Base-by-base conservation (phyloP, 495 filamentous ascomycete genomes). In the Penicillium diatomitis region DNA sequence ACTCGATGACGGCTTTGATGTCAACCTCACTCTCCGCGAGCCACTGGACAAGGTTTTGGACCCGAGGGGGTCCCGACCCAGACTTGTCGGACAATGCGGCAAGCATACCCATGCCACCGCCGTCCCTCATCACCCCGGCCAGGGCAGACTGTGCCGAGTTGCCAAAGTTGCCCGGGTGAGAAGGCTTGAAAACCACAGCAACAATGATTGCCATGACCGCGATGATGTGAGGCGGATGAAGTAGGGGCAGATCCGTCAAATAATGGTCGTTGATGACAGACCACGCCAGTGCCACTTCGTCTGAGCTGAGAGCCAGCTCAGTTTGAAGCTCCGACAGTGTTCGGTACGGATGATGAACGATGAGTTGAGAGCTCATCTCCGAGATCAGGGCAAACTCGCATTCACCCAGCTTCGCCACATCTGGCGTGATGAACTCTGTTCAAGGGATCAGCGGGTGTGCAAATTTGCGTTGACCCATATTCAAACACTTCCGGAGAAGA, bases 301-400 rank as follows among this genome's bases (percentile, higher is more conserved):
- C 94, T 41, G 77, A 77, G 42, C 75, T 81, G 12, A 98, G 75
- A 27, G 68, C 66, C 48, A 97, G 80, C 28, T 82, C 77, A 43
- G 68, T 63, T 56, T 87, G 84, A 32, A 97, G 76, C 43, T 82
- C 80, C 32, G 78, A 79, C 47, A 98, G 73, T 40, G 83, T 91
- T 41, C 91, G 87, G 65, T 98, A 98, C n/a, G 92, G 92, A 63
- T 97, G 91, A 63, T 97, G 90, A 9, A 96, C 73, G 62, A 98
- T 97, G 51, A 98, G 77, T 48, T 95, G 90, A 4, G 88, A 92
- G 65, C 81, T 86, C 84, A 98, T 87, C 64, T 96, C 91, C 2
- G 88, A 89, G 53, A 98, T 97, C 41, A 98, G 74, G 45, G 81
- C 86, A 67, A 98, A 98, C 65, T 98, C 94, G 75, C 88, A 95